Evolutionary conservation across 2,329 filamentous ascomycete genomes (phyloP), one percentile per base, ranked within the genome.

Genomic region (Ophiostoma himal-ulmi): DNA sequence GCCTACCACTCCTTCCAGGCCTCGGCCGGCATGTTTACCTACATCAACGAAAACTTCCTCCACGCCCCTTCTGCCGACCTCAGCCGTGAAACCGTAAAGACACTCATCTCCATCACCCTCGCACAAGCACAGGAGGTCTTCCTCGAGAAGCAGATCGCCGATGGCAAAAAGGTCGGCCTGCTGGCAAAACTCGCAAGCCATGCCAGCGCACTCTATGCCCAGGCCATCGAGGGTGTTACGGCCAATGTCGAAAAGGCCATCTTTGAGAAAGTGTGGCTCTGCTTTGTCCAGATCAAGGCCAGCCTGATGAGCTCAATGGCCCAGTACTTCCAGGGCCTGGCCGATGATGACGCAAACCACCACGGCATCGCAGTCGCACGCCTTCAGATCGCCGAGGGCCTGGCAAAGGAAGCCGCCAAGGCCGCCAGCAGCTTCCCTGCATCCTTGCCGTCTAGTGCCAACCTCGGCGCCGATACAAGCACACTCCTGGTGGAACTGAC

Each of bases 21-120:
- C 57, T 94, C 94, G 8, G 95, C 95, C 11, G 95, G 95, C 82
- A 99, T 99, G 95, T 99, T 98, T 80, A 98, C 94, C 69, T 99
- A 99, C 77, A 99, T 99, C 82, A 99, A 99, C 80, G 95, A 99
- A 81, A 99, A 99, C 82, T 99, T 99, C 78, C 83, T 99, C 48
- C 95, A 99, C 77, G 95, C 95, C 1, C 95, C 96, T 0, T 97
- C 94, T 10, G 94, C 92, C n/a, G 95, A 99, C 77, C 82, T 99
- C 67, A 98, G 94, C 78, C 85, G 95, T 72, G 94, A 99, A 68
- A 99, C 95, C 0, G 93, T 99, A 76, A 97, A 97, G 82, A 93
- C 93, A 0, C 81, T 99, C 74, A 98, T 99, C 77, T 87, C 90
- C 68, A 88, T 99, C 72, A 98, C 93, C 85, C 86, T 99, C 70